Evolutionary conservation across 192 early-diverging fungal genomes (phyloP).

Genomic region (Coemansia sp.): DNA sequence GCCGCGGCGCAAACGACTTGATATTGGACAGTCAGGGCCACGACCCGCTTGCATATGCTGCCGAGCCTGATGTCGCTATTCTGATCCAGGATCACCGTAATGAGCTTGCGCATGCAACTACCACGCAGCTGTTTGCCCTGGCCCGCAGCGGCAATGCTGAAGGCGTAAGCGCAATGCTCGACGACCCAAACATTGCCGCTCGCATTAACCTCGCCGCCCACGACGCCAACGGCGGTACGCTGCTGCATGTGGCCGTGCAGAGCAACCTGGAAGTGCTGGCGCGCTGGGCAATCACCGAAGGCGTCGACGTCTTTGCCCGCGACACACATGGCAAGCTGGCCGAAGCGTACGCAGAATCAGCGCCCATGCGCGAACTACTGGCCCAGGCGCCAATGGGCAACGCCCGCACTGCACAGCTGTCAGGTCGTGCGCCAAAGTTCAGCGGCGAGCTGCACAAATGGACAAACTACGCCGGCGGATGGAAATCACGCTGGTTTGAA

Average conservation of each 20-base stretch:
- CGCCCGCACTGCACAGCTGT: constrained; percentile 46
- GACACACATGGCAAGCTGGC: constrained; percentile 64
- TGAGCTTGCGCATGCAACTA: constrained; percentile 54
- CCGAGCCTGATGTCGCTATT: constrained; percentile 46
- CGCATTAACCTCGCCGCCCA: constrained; percentile 72
- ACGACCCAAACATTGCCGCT: constrained; percentile 53
- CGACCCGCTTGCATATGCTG: constrained; percentile 56
- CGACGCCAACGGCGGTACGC: constrained; percentile 61
- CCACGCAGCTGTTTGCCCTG: constrained; percentile 57
- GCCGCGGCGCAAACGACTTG: constrained; percentile 66
- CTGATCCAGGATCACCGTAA: constrained; percentile 61
- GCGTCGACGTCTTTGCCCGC: constrained; percentile 70
- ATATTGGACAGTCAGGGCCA: constrained; percentile 62
- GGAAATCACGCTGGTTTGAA: constrained; percentile 78
- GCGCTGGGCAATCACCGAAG: constrained; percentile 68
- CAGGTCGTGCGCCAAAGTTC: constrained; percentile 60
- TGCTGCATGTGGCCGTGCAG: constrained; percentile 70
- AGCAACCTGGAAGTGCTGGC: constrained; percentile 65
- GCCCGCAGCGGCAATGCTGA: constrained; percentile 42
- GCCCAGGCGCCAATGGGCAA: constrained; percentile 56
- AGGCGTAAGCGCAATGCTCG: constrained; percentile 49
- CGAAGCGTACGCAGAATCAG: constrained; percentile 39
- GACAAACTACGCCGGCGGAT: constrained; percentile 84
- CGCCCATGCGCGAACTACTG: constrained; percentile 58
- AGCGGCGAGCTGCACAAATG: constrained; percentile 69